Conservation (phyloP, 495 filamentous ascomycete species). For the Jackrogersella minutella region DNA sequence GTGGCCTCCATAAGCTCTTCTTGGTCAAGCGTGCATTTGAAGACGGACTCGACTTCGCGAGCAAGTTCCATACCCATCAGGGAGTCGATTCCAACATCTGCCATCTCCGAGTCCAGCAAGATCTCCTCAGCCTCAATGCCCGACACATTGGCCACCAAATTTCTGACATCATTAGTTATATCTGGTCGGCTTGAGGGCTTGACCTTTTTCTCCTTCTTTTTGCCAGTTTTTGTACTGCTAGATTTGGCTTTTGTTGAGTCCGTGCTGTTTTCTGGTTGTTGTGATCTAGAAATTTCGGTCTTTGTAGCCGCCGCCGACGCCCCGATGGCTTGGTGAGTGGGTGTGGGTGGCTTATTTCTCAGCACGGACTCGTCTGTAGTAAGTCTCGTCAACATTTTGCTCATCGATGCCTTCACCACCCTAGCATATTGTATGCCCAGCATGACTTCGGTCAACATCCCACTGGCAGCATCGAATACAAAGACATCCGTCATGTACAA, state of each 20-base stretch:
- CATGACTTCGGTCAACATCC: conserved; percentile 52
- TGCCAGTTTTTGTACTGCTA: not conserved
- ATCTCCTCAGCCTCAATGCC: conserved; percentile 56
- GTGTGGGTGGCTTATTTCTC: not conserved
- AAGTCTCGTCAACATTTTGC: not conserved
- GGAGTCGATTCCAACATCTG: conserved; percentile 63
- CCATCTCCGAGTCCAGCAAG: conserved; percentile 46
- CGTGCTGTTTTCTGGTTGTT: too few species aligned
- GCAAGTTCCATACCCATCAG: conserved; percentile 62
- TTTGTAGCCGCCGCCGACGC: not conserved
- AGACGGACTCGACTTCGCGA: not conserved
- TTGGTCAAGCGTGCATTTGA: not conserved
- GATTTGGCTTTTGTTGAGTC: not conserved
- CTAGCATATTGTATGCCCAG: conserved; percentile 55
- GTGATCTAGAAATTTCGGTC: too few species aligned
- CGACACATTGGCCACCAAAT: conserved; percentile 29
- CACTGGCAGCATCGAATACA: conserved; percentile 52
- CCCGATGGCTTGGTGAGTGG: not conserved
- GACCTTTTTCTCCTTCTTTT: not conserved
- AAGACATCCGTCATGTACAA: conserved; percentile 57
- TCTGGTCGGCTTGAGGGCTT: not conserved
- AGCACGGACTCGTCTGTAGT: not conserved
- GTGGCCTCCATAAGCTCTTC: not conserved
- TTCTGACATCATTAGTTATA: not conserved
- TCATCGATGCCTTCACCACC: conserved; percentile 30